Percentiles rank a stretch among this genome's conserved stretches.
These are phyloP conservation scores for Hordeum marinum DNA, from an alignment of 176 grass and related monocot genomes.

Conservation along the genomic window DNA sequence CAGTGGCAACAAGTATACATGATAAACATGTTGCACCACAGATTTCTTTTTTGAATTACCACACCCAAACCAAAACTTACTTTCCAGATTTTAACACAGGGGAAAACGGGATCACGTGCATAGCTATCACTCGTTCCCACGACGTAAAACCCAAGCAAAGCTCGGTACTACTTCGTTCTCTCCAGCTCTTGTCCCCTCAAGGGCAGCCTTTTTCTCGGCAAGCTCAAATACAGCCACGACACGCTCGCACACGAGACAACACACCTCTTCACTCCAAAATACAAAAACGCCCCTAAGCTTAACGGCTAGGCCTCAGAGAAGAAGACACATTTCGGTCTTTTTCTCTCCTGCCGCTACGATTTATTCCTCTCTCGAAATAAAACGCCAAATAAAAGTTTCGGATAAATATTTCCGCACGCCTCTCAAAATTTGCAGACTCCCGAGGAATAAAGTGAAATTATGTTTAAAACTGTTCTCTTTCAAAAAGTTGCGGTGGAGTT, in stretches of 20 bases:
- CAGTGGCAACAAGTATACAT: no score
- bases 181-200: conserved; percentile 6
- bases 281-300: background rate
- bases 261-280: background rate
- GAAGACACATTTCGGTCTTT: background rate
- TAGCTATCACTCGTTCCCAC: background rate
- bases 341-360: background rate
- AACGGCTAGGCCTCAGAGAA: background rate
- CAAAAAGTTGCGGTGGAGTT: background rate
- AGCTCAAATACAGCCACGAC: background rate
- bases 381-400: background rate
- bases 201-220: background rate
- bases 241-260: background rate
- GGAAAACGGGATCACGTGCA: background rate
- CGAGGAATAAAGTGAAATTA: background rate
- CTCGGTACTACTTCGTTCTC: background rate
- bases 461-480: background rate
- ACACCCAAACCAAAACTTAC: background rate
- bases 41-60: no score
- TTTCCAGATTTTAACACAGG: background rate
- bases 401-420: background rate
- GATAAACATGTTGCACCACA: no score
- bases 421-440: background rate
- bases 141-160: conserved; percentile 1
- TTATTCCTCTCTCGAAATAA: background rate